Evolutionary conservation across 148 eudicot species (phyloP), one percentile per base, ranked within the genome.

Genomic region (Arctostaphylos glauca): DNA sequence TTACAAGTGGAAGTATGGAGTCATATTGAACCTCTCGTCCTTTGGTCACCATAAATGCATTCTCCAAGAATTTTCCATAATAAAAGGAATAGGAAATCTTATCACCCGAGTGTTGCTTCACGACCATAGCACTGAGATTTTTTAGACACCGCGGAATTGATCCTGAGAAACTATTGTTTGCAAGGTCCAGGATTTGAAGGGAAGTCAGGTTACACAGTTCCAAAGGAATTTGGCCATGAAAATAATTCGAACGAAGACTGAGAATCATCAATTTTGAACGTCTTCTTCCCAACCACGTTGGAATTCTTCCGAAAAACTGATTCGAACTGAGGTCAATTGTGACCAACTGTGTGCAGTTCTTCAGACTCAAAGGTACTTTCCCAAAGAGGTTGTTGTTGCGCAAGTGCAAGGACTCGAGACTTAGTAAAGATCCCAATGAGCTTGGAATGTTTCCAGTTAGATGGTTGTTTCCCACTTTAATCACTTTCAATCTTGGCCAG

Each of bases 371-470:
- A 48, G 88, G 88, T 23, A 87, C 4, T 25, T 47, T 47, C 18
- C 88, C 88, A 19, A 83, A 84, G 21, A 87, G 56, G 5, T 8
- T 62, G 58, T 87, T 87, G 58, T 56, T 49, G 16, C 77, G 6
- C 62, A 87, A 50, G 21, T 84, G 62, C 76, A 87, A 54, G 13
- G 84, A 84, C 62, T 7, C 0, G 2, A 84, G 60, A 2, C 0
- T 0, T 0, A 0, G 1, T 64, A 84, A 41, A 52, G 16, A 12
- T 6, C 84, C 86, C 18, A 87, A 31, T 12, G 86, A 81, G 38
- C 56, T 73, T 25, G 87, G 87, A 47, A 87, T 87, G 8, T 10
- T 48, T 4, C 89, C 89, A 5, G 49, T 73, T 0, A 87, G 66
- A 9, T 78, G 9, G 23, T 87, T 87, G 68, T 79, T n/a, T 14